Conservation (phyloP, 1,284 basidiomycete genomes). For the Moniliophthora roreri region DNA sequence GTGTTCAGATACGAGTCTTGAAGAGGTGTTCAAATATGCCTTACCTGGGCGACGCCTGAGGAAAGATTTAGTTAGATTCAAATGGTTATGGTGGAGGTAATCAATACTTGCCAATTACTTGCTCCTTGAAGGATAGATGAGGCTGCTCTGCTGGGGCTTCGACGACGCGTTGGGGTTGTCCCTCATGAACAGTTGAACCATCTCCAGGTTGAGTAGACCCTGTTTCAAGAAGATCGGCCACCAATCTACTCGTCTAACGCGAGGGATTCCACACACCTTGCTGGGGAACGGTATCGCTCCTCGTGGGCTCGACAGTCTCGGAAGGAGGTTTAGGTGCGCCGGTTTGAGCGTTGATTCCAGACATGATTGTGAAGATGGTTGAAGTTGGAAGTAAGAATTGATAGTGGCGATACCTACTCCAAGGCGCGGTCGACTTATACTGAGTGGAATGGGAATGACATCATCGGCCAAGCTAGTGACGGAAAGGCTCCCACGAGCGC, state of each 20-base stretch:
- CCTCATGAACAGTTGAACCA: not conserved
- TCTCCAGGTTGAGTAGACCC: slow-evolving; percentile 1
- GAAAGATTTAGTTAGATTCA: too few species aligned
- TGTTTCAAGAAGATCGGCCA: not conserved
- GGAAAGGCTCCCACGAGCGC: too few species aligned
- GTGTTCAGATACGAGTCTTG: not conserved
- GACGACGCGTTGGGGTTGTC: not conserved
- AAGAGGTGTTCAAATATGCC: not conserved
- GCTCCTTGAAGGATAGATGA: not conserved
- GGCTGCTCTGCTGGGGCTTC: not conserved
- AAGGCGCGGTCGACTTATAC: too few species aligned
- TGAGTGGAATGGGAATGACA: too few species aligned
- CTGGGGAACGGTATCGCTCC: not conserved
- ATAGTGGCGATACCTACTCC: too few species aligned
- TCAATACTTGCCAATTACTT: not conserved
- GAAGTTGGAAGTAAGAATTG: not conserved
- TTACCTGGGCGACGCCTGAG: not conserved
- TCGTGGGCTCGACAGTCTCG: not conserved
- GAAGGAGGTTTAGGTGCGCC: not conserved
- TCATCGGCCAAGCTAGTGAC: too few species aligned
- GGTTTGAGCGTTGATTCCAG: not conserved
- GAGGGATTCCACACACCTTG: not conserved
- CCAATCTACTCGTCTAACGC: not conserved
- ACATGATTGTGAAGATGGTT: not conserved
- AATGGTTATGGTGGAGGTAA: too few species aligned